These are phyloP conservation scores for Murraya paniculata DNA, from an alignment of 345 rosid species.

Conservation along the genomic window DNA sequence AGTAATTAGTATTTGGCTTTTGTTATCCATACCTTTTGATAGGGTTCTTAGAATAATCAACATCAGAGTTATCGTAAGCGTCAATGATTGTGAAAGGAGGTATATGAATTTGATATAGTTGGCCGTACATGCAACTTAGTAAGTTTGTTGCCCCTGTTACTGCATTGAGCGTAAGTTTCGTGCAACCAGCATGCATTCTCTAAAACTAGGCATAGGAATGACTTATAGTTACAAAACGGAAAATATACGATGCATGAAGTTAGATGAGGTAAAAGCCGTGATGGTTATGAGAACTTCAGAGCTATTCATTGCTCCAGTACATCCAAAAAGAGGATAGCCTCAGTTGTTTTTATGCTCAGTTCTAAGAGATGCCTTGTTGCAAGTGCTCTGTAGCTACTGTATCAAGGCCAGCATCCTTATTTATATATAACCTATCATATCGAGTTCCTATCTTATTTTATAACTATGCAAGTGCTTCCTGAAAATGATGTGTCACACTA, in stretches of 20 bases:
- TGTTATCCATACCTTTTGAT: background rate
- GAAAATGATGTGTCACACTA: background rate
- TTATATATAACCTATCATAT: background rate
- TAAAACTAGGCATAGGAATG: background rate
- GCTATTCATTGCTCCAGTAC: background rate
- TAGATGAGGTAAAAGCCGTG: background rate
- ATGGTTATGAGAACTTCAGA: background rate
- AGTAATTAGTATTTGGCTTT: background rate
- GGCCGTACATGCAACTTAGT: background rate
- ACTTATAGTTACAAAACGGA: background rate
- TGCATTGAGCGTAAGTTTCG: background rate
- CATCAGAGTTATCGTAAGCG: background rate
- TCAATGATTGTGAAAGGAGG: background rate
- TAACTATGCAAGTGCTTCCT: background rate
- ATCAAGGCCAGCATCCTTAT: background rate
- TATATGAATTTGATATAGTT: background rate
- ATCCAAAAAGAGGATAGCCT: background rate
- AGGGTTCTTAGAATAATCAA: background rate
- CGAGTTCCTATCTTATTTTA: background rate
- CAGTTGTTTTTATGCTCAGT: background rate
- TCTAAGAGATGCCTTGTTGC: too few species aligned
- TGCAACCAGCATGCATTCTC: background rate
- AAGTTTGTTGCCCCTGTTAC: background rate
- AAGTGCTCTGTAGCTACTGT: background rate
- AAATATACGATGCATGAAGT: background rate